phyloP scores from a whole-genome alignment of 2,329 filamentous ascomycete genomes.

The Pleomassaria siparia region DNA sequence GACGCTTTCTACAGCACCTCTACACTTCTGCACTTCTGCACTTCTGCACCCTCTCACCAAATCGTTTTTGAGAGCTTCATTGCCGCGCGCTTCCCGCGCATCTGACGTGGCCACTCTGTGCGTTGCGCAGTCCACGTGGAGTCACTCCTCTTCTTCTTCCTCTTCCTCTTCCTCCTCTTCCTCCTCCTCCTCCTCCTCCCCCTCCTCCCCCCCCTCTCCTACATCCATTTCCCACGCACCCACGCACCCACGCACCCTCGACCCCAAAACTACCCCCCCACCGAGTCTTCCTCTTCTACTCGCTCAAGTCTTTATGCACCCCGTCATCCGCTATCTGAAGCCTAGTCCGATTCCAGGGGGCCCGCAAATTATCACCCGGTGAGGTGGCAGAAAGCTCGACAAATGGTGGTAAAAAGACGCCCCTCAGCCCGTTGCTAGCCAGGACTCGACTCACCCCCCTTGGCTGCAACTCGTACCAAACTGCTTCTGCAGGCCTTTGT shows the following conservation, averaged over 20 bases:
- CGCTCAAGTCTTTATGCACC: no score
- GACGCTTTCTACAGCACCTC: no score
- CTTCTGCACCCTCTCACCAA: no score
- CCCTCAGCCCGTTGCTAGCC: conserved; percentile 5
- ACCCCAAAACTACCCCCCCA: no score
- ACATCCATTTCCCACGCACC: no score
- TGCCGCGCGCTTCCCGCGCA: no score
- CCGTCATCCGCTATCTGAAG: not conserved
- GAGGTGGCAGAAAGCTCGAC: not conserved
- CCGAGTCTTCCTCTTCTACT: no score
- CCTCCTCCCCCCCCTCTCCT: not conserved
- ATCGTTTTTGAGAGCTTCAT: no score
- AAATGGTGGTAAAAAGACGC: conserved; percentile 5
- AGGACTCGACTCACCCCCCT: not conserved
- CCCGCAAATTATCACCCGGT: not conserved
- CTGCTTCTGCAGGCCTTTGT: conserved; percentile 4
- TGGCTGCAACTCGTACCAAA: conserved; percentile 1
- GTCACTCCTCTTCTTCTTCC: not conserved
- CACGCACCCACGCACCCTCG: no score
- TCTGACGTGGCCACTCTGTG: no score
- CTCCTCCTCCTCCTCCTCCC: not conserved
- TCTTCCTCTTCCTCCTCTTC: not conserved
- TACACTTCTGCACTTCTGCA: no score
- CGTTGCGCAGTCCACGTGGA: no score
- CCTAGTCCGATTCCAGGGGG: not conserved